Base-by-base conservation (phyloP, 1,284 basidiomycete genomes). In the Albatrellus sp. region DNA sequence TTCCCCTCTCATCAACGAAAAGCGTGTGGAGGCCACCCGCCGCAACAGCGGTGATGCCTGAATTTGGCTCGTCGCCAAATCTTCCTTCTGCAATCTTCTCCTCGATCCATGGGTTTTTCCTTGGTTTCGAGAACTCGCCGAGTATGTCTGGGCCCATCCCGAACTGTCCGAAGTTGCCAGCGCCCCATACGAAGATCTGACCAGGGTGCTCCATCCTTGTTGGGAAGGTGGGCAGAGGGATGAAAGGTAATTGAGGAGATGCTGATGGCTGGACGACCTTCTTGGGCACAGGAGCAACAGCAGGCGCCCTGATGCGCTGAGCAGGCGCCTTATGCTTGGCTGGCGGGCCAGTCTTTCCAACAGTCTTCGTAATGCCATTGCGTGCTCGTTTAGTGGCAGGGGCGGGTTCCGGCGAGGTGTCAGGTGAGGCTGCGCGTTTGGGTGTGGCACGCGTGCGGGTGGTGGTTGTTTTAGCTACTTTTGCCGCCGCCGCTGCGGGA, bases 141-240 rank as follows among this genome's bases (percentile, higher is more conserved):
- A 87, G 64, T 42, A 70, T 60, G 51, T 82, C 78, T 5, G 75
- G 69, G 3, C 89, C 89, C 63, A 89, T 72, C 14, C 90, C 90
- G 55, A 92, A 83, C 60, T 93, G 90, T 37, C 88, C 90, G 65
- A 86, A 86, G 61, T 90, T 89, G 16, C 89, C 90, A 12, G 78
- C 73, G 7, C 90, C 90, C 76, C 86, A 93, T 3, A 77, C 79
- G 50, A 90, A 90, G n/a, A 90, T 65, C 33, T 77, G 69, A 14
- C 74, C 67, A 20, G 73, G 64, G 14, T 80, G 81, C 39, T 74
- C 67, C 17, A 63, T 50, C 43, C 46, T 46, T 19, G 40, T 17
- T 7, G 52, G 52, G 30, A 52, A 45, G 5, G 44, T 14, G 10
- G 52, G 52, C 17, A 54, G 29, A 12, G 40, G 32, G 37, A 47